Evolutionary conservation across 768 basidiomycete species (phyloP).

Genomic region (Suillus alpinus): DNA sequence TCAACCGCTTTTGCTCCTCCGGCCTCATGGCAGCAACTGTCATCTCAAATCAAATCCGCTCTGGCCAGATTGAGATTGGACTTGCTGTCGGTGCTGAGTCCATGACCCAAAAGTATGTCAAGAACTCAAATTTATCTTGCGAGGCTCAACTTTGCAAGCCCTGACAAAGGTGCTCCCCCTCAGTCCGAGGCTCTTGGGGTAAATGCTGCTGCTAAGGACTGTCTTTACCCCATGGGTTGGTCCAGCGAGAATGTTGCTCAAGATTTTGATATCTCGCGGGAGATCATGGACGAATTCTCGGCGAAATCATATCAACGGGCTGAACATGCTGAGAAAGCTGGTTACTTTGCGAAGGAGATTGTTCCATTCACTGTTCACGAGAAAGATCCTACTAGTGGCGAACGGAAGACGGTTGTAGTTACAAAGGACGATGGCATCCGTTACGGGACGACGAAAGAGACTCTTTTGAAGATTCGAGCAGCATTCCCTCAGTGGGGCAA

Average conservation of each 20-base stretch:
- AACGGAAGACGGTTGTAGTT: slow-evolving; percentile 51
- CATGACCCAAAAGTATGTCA: slow-evolving; percentile 72
- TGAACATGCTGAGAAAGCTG: slow-evolving; percentile 66
- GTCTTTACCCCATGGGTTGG: slow-evolving; percentile 81
- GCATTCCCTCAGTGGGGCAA: slow-evolving; percentile 86
- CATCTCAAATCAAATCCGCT: slow-evolving; percentile 72
- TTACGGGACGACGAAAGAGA: slow-evolving; percentile 66
- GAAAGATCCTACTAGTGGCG: slow-evolving; percentile 54
- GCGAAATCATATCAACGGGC: slow-evolving; percentile 77
- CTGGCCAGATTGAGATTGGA: slow-evolving; percentile 79
- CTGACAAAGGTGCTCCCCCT: slow-evolving; percentile 58
- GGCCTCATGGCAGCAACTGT: slow-evolving; percentile 83
- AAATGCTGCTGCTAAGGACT: slow-evolving; percentile 57
- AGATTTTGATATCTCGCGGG: slow-evolving; percentile 68
- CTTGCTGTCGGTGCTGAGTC: slow-evolving; percentile 83
- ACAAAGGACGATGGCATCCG: slow-evolving; percentile 77
- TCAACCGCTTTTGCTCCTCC: slow-evolving; percentile 83
- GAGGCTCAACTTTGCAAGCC: slow-evolving; percentile 36
- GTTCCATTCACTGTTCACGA: slow-evolving; percentile 70
- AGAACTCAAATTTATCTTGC: slow-evolving; percentile 10
- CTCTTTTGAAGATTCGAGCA: slow-evolving; percentile 58
- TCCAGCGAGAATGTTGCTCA: slow-evolving; percentile 83
- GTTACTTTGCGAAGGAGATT: slow-evolving; percentile 67
- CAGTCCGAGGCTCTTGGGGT: slow-evolving; percentile 61
- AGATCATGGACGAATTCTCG: slow-evolving; percentile 74